Conservation (phyloP, 176 grass and related monocot species). For the Miscanthus lutarioriparius region DNA sequence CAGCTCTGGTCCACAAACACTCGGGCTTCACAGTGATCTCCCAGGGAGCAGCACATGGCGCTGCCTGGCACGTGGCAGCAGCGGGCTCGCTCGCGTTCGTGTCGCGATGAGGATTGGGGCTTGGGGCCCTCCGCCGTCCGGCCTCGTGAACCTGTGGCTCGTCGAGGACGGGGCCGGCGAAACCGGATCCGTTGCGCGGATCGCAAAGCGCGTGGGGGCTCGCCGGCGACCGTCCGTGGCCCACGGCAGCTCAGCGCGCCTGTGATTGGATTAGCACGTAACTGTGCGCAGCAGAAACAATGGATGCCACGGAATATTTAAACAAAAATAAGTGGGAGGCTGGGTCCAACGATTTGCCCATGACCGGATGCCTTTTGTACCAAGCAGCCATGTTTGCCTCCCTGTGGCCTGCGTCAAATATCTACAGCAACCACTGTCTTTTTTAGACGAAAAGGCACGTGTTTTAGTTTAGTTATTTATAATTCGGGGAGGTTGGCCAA, state of each 20-base stretch:
- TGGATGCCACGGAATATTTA: constrained; percentile 19
- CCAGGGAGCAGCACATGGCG: constrained; percentile 43
- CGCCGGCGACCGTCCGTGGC: constrained; percentile 37
- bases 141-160: constrained; percentile 32
- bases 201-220: constrained; percentile 31
- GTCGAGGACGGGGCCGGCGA: constrained; percentile 16
- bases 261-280: constrained; percentile 36
- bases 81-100: not conserved
- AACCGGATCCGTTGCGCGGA: constrained; percentile 25
- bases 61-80: constrained; percentile 50
- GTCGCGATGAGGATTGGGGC: constrained; percentile 34
- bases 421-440: not conserved
- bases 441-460: not conserved
- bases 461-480: not conserved
- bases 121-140: not conserved
- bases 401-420: constrained; percentile 32
- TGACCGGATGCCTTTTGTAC: constrained; percentile 22
- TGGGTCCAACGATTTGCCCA: constrained; percentile 42
- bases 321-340: constrained; percentile 40
- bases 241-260: constrained; percentile 41
- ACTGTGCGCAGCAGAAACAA: constrained; percentile 37
- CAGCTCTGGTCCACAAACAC: constrained; percentile 32
- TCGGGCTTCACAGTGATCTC: constrained; percentile 19
- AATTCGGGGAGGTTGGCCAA: too few species aligned
- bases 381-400: not conserved